These are phyloP conservation scores for Geoglossum cookeanum DNA, from an alignment of 2,329 filamentous ascomycete species.

Conservation along the genomic window DNA sequence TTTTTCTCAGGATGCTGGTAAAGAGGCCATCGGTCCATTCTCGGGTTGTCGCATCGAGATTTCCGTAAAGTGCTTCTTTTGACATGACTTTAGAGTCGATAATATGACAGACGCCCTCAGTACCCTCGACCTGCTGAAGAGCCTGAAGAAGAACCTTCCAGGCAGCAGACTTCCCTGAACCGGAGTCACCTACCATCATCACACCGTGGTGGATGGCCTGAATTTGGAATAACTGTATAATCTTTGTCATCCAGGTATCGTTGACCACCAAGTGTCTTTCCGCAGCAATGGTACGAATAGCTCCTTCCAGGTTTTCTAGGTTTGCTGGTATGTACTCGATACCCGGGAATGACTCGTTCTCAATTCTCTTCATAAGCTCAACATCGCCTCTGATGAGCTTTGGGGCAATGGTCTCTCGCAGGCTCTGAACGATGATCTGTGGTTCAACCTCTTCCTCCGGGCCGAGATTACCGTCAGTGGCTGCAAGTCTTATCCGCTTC, in stretches of 20 bases:
- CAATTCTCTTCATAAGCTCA: slow-evolving; percentile 68
- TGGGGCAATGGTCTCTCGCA: slow-evolving; percentile 93
- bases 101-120: slow-evolving; percentile 89
- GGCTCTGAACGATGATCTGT: slow-evolving; percentile 95
- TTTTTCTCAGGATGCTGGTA: slow-evolving; percentile 92
- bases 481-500: slow-evolving; percentile 62
- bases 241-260: slow-evolving; percentile 93
- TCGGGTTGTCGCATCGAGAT: slow-evolving; percentile 83
- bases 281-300: slow-evolving; percentile 63
- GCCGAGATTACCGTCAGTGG: slow-evolving; percentile 34
- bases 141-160: slow-evolving; percentile 89
- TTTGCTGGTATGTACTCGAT: slow-evolving; percentile 85
- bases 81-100: slow-evolving; percentile 99
- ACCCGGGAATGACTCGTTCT: slow-evolving; percentile 73
- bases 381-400: slow-evolving; percentile 91
- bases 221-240: slow-evolving; percentile 93
- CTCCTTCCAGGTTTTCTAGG: slow-evolving; percentile 56
- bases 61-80: slow-evolving; percentile 93
- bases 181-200: slow-evolving; percentile 98
- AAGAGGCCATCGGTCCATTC: slow-evolving; percentile 99
- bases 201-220: slow-evolving; percentile 97
- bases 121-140: slow-evolving; percentile 70
- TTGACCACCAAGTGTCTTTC: slow-evolving; percentile 79
- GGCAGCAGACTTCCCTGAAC: slow-evolving; percentile 88
- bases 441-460: slow-evolving; percentile 67